Conservation (phyloP, 352 stramenopile species). For the Elongisporangium anandrum region DNA sequence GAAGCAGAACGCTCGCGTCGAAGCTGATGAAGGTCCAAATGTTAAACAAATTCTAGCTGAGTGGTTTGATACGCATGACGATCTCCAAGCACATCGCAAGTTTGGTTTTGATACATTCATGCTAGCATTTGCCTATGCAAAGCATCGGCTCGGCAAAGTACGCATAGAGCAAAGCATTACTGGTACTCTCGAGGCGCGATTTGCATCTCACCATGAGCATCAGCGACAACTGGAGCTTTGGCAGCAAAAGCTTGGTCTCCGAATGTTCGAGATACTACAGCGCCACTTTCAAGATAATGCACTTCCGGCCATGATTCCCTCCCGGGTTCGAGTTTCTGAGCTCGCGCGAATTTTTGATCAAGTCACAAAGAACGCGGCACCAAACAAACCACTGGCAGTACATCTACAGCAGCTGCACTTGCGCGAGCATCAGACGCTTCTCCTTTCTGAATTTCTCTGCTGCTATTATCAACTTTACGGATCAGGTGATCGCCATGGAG, state of each 20-base stretch:
- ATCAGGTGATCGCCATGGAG: constrained; percentile 15
- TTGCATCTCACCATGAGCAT: constrained; percentile 53
- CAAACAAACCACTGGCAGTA: constrained; percentile 49
- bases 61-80: constrained; percentile 50
- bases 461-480: constrained; percentile 70
- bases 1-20: constrained; percentile 2
- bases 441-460: constrained; percentile 57
- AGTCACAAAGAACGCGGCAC: constrained; percentile 24
- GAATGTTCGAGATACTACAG: constrained; percentile 54
- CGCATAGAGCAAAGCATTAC: constrained; percentile 48
- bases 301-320: constrained; percentile 44
- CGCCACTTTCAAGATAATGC: constrained; percentile 49
- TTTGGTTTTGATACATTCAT: constrained; percentile 59
- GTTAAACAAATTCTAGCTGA: constrained; percentile 22
- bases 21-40: neutral
- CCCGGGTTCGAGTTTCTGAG: constrained; percentile 39
- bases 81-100: constrained; percentile 34
- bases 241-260: constrained; percentile 58
- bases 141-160: constrained; percentile 35
- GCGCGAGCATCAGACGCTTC: constrained; percentile 38
- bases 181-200: constrained; percentile 38
- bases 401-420: constrained; percentile 56
- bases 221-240: constrained; percentile 59
- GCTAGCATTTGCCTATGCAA: constrained; percentile 45
- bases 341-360: constrained; percentile 34